Conservation (phyloP, 805 yeast genomes). For the Candida rishiriensis region DNA sequence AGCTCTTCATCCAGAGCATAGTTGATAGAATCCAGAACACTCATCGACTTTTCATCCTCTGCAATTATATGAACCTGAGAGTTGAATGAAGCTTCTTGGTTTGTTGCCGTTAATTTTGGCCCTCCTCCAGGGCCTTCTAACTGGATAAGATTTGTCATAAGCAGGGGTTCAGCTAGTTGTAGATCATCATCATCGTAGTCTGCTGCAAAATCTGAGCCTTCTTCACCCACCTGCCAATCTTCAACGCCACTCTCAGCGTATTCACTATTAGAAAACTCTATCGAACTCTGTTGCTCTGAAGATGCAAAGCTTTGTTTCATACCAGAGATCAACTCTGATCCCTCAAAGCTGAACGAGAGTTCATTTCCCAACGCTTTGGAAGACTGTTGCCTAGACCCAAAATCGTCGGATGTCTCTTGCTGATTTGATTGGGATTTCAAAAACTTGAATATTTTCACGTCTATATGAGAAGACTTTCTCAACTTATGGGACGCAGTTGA, state of each 20-base stretch:
- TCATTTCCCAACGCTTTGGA: too few species aligned
- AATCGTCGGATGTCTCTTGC: background rate
- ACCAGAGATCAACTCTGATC: too few species aligned
- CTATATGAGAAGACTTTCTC: slow-evolving; percentile 16
- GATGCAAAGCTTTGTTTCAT: too few species aligned
- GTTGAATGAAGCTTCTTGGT: slow-evolving; percentile 14
- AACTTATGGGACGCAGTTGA: slow-evolving; percentile 11
- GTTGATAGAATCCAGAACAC: slow-evolving; percentile 10
- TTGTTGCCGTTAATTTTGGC: slow-evolving; percentile 7
- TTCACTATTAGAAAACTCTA: too few species aligned
- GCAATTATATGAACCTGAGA: slow-evolving; percentile 19
- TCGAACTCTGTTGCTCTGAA: too few species aligned
- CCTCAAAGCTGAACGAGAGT: too few species aligned
- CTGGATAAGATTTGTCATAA: slow-evolving; percentile 13
- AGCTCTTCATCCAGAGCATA: slow-evolving; percentile 19
- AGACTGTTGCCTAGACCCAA: background rate
- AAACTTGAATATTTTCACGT: slow-evolving; percentile 9
- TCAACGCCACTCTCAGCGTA: background rate
- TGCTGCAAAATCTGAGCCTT: slow-evolving; percentile 6
- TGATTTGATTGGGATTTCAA: slow-evolving; percentile 1
- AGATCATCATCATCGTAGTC: slow-evolving; percentile 15
- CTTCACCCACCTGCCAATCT: background rate
- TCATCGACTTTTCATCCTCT: slow-evolving; percentile 13
- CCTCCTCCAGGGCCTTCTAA: slow-evolving; percentile 10
- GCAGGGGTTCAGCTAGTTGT: slow-evolving; percentile 11